A percentile compares a stretch with the other conserved stretches of the same genome.
Evolutionary conservation across 257 asterid species (phyloP).

Genomic region (Phtheirospermum japonicum): DNA sequence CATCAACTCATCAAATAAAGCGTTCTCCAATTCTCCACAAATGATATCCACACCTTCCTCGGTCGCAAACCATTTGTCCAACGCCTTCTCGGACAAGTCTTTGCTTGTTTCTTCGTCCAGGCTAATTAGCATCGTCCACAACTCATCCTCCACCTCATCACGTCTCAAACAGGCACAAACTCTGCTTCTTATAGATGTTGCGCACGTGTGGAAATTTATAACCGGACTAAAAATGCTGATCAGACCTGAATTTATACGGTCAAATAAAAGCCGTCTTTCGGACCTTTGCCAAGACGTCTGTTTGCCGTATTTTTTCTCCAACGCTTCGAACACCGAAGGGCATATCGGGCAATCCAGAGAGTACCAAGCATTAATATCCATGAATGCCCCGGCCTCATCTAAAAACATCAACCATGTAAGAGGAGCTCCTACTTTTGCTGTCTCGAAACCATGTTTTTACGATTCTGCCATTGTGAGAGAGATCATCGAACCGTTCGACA

Average conservation of each 20-base stretch:
- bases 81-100: slow-evolving; percentile 37
- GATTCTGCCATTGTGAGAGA: slow-evolving; percentile 30
- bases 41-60: slow-evolving; percentile 52
- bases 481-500: slow-evolving; percentile 30
- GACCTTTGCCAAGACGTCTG: slow-evolving; percentile 59
- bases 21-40: slow-evolving; percentile 54
- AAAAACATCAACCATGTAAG: slow-evolving; percentile 76
- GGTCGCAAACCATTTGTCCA: slow-evolving; percentile 48
- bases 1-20: slow-evolving; percentile 56
- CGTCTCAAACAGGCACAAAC: slow-evolving; percentile 35
- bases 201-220: slow-evolving; percentile 22
- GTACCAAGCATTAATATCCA: slow-evolving; percentile 42
- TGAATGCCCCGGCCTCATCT: slow-evolving; percentile 53
- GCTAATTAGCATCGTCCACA: slow-evolving; percentile 53
- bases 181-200: slow-evolving; percentile 27
- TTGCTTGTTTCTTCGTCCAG: slow-evolving; percentile 42
- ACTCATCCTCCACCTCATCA: slow-evolving; percentile 59
- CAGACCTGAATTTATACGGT: slow-evolving; percentile 55
- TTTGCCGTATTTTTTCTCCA: slow-evolving; percentile 69
- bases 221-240: slow-evolving; percentile 34
- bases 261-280: slow-evolving; percentile 65
- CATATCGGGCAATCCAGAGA: slow-evolving; percentile 47
- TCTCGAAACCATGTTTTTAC: slow-evolving; percentile 40
- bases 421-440: slow-evolving; percentile 51
- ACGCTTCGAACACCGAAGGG: slow-evolving; percentile 45